Evolutionary conservation across 78 protist species (phyloP).

Genomic region (Monosiga brevicollis): DNA sequence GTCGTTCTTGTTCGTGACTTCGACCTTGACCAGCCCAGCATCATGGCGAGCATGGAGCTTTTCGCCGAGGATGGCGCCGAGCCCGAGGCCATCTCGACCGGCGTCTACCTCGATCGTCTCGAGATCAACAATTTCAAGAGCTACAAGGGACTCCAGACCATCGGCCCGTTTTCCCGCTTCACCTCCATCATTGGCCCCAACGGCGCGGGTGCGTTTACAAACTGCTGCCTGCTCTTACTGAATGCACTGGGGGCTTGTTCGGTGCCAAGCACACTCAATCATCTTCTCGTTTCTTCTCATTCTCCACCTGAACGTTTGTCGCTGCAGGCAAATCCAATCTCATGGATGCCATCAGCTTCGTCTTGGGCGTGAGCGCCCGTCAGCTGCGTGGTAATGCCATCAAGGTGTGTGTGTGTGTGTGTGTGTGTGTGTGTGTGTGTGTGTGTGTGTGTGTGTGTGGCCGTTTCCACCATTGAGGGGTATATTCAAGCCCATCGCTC

Average conservation of each 20-base stretch:
- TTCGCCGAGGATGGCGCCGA: too few relatives aligned
- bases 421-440: too few relatives aligned
- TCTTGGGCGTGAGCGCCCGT: constrained; percentile 68
- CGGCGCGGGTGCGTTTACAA: constrained; percentile 66
- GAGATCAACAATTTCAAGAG: constrained; percentile 91
- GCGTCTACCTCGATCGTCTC: constrained; percentile 51
- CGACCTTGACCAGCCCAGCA: too few relatives aligned
- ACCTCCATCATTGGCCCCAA: constrained; percentile 95
- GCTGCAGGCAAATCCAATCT: constrained; percentile 75
- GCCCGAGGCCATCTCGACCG: too few relatives aligned
- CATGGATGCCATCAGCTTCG: constrained; percentile 93
- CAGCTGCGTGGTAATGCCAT: constrained; percentile 65
- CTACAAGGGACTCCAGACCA: constrained; percentile 57
- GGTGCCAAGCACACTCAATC: not conserved
- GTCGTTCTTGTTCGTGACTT: too few relatives aligned
- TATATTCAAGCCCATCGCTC: too few relatives aligned
- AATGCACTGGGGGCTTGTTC: not conserved
- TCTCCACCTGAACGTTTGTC: not conserved
- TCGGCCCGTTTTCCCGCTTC: constrained; percentile 92
- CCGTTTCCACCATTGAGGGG: too few relatives aligned
- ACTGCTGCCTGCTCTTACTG: not conserved
- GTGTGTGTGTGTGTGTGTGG: too few relatives aligned
- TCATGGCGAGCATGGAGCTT: too few relatives aligned
- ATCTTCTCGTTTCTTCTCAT: not conserved
- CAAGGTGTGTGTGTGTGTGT: not conserved